phyloP scores from a whole-genome alignment of 2,329 filamentous ascomycete genomes.

The Aspergillus viridinutans region DNA sequence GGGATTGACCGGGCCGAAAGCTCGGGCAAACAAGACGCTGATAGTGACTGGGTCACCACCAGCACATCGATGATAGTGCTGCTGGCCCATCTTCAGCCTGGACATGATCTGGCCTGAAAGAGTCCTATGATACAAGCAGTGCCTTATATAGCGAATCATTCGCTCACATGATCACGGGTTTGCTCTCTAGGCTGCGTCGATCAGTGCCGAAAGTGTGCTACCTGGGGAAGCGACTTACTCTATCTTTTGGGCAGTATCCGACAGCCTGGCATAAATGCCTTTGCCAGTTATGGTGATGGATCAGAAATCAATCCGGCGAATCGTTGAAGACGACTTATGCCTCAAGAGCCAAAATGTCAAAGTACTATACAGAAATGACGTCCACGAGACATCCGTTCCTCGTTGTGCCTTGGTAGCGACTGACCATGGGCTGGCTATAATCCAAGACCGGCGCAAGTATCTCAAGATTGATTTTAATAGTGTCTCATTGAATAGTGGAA shows the following conservation, averaged over 20 bases:
- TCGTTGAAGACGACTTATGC: background rate
- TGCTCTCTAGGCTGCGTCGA: background rate
- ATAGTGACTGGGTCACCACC: conserved; percentile 9
- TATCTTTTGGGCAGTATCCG: background rate
- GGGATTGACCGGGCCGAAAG: conserved; percentile 15
- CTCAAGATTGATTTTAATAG: background rate
- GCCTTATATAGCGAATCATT: background rate
- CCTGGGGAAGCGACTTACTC: background rate
- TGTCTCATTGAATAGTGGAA: background rate
- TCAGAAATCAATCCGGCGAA: background rate
- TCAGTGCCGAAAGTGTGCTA: background rate
- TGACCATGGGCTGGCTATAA: background rate
- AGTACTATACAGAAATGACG: background rate
- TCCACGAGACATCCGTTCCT: background rate
- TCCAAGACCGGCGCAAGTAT: background rate
- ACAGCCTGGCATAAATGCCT: background rate
- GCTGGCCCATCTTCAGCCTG: conserved; percentile 13
- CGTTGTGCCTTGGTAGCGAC: too few relatives aligned
- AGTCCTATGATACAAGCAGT: background rate
- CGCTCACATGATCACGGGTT: background rate
- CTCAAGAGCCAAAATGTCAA: background rate
- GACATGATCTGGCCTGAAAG: background rate
- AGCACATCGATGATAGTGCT: conserved; percentile 18
- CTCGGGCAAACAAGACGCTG: conserved; percentile 7
- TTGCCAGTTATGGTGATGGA: background rate